Evolutionary conservation across 2,329 filamentous ascomycete genomes (phyloP).

Genomic region (Pyrenophora graminea): DNA sequence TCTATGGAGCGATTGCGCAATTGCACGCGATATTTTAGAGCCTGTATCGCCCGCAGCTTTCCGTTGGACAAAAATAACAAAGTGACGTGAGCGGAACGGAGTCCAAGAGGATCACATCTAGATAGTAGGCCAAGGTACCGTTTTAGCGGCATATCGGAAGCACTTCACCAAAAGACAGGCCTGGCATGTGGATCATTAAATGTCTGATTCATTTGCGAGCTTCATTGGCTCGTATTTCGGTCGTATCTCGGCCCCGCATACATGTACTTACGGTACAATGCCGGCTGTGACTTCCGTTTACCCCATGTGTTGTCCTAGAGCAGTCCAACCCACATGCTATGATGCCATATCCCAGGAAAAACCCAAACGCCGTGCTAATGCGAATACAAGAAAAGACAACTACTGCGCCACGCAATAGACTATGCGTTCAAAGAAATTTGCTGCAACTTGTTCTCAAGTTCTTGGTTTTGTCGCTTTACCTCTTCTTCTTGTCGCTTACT

Average conservation of each 20-base stretch:
- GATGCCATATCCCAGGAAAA: slow-evolving; percentile 12
- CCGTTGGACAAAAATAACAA: neutral
- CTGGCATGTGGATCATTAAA: neutral
- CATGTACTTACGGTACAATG: slow-evolving; percentile 1
- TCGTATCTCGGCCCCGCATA: slow-evolving; percentile 31
- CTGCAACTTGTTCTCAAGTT: slow-evolving; percentile 38
- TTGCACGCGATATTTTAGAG: slow-evolving; percentile 39
- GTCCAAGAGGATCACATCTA: neutral
- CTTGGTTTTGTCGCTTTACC: slow-evolving; percentile 57
- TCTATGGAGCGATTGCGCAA: slow-evolving; percentile 46
- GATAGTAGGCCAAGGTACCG: neutral
- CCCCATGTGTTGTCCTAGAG: slow-evolving; percentile 2
- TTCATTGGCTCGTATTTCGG: slow-evolving; percentile 17
- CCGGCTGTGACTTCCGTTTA: slow-evolving; percentile 10
- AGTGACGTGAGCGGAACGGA: slow-evolving; percentile 17
- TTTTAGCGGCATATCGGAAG: slow-evolving; percentile 6
- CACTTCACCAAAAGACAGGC: slow-evolving; percentile 5
- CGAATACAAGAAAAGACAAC: slow-evolving; percentile 2
- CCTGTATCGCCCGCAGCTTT: slow-evolving; percentile 8
- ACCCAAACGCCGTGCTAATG: slow-evolving; percentile 46
- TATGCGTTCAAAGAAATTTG: slow-evolving; percentile 31
- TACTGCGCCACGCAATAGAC: slow-evolving; percentile 8
- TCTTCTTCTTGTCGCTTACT: slow-evolving; percentile 70
- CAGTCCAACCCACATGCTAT: slow-evolving; percentile 15
- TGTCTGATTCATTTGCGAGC: slow-evolving; percentile 17